Percentiles rank a stretch among this genome's conserved stretches.
phyloP scores from a whole-genome alignment of 768 basidiomycete species.

The Aureoboletus auriporus region DNA sequence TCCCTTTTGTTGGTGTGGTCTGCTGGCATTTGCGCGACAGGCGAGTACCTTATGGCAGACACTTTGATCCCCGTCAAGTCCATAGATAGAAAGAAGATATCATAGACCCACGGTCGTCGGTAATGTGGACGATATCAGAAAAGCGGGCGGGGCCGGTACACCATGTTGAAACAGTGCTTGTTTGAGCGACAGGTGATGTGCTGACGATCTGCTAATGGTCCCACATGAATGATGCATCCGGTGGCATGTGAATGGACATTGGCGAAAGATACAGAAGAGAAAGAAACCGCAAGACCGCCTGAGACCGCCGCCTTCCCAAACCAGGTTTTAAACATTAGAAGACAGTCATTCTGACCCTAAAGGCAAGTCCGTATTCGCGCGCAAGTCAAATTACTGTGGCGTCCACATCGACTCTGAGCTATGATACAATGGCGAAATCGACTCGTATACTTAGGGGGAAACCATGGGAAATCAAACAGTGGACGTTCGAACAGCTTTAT shows the following conservation, averaged over 20 bases:
- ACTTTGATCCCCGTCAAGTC: conserved; percentile 20
- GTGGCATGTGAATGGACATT: conserved; percentile 2
- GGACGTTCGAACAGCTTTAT: conserved; percentile 12
- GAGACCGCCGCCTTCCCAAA: background rate
- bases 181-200: conserved; percentile 3
- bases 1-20: conserved; percentile 78
- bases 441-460: background rate
- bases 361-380: background rate
- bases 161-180: background rate
- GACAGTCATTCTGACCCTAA: background rate
- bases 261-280: background rate
- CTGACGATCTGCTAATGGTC: background rate
- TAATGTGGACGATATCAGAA: conserved; percentile 3
- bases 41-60: conserved; percentile 63
- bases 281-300: background rate
- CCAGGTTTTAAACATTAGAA: background rate
- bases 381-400: background rate
- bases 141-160: conserved; percentile 1
- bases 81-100: conserved; percentile 17
- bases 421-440: background rate
- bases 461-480: conserved; percentile 11
- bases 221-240: background rate
- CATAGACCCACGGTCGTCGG: conserved; percentile 24
- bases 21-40: conserved; percentile 67
- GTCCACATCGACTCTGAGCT: background rate